Evolutionary conservation across 2,329 filamentous ascomycete species (phyloP), one percentile per base, ranked within the genome.

Genomic region (Xylaria sp.): DNA sequence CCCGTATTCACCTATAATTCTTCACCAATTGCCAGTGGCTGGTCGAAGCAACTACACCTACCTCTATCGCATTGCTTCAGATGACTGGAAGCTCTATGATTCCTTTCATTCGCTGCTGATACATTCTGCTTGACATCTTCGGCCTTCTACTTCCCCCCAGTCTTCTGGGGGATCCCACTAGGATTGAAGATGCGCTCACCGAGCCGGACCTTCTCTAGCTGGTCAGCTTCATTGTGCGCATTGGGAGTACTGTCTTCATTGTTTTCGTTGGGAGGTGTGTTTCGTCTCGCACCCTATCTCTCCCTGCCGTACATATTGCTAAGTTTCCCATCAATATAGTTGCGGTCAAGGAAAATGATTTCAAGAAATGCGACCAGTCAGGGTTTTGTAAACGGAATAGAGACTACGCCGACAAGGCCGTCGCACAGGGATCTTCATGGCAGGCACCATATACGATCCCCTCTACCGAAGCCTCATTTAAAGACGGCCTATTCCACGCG

Each of bases 371-470:
- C 83, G 84, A 92, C 72, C 95, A 99, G 78, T 96, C 95, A 4
- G 96, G 96, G 75, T 99, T 99, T 84, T 99, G 96, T 82, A 96
- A 94, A 78, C 92, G 96, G 71, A 98, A 98, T 81, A 90, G 96
- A 78, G 92, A 88, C 44, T 94, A 92, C 77, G 96, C 96, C 77
- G 94, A 98, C 80, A 84, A 87, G 70, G 93, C 90, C 69, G 81
- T 87, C 51, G 82, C 87, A 47, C 81, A 88, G 63, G 89, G 88
- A 67, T 85, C 87, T 9, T 83, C 85, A 31, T 97, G 93, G 92
- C 83, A 84, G 71, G 90, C 93, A 7, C 95, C 95, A 0, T 99
- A 98, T 81, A 84, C 86, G 70, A 85, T 99, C 70, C 84, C 90
- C 47, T 81, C 91, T 59, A 86, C 90, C 33, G 91, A 93, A 1